These are phyloP conservation scores for Heracleum sosnowskyi DNA, from an alignment of 129 eudicot species.

Conservation along the genomic window DNA sequence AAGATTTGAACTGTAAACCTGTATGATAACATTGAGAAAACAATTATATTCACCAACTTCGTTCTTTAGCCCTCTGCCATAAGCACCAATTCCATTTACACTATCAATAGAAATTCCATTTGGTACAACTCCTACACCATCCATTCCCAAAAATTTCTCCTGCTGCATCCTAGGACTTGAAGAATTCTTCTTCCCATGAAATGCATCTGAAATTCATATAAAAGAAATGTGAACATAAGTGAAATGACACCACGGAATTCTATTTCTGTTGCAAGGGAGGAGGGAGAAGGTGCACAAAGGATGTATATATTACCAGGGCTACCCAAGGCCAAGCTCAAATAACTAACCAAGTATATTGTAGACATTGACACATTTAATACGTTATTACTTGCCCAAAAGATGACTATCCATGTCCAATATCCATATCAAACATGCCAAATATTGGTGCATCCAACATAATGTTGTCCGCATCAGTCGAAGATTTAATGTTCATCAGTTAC, in stretches of 20 bases:
- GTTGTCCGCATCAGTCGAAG: too few relatives aligned
- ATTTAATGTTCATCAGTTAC: not conserved
- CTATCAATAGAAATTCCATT: constrained; percentile 22
- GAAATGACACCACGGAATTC: too few relatives aligned
- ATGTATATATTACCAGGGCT: too few relatives aligned
- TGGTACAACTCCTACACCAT: constrained; percentile 18
- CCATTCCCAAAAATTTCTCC: constrained; percentile 24
- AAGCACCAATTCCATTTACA: constrained; percentile 38
- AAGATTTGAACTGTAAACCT: constrained; percentile 31
- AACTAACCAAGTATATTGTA: not conserved
- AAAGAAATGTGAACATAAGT: too few relatives aligned
- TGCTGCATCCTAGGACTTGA: constrained; percentile 22
- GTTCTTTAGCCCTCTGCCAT: constrained; percentile 80
- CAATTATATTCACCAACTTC: constrained; percentile 99
- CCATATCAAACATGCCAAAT: not conserved
- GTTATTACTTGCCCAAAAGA: not conserved
- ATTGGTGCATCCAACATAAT: not conserved
- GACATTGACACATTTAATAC: not conserved
- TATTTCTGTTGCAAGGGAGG: too few relatives aligned
- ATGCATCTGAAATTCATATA: too few relatives aligned
- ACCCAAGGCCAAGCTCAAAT: not conserved
- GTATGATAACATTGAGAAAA: constrained; percentile 91
- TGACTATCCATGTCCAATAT: not conserved
- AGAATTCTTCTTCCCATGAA: constrained; percentile 1
- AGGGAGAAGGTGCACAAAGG: too few relatives aligned